Evolutionary conservation across 768 basidiomycete genomes (phyloP).

Genomic region (Boletus rubescentipes): DNA sequence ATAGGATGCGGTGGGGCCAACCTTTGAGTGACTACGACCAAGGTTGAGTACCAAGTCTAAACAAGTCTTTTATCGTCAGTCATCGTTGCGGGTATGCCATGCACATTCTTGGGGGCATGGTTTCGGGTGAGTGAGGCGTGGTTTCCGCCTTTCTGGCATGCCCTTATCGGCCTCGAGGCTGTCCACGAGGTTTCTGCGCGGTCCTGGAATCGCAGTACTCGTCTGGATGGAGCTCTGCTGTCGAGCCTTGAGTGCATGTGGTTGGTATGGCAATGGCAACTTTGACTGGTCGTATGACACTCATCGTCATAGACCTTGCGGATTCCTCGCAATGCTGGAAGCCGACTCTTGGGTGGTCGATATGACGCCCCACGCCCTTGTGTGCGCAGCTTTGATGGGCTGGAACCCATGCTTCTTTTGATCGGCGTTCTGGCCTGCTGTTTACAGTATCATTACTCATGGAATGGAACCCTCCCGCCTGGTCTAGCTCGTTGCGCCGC

Average conservation of each 20-base stretch:
- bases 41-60: background rate
- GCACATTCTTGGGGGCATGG: background rate
- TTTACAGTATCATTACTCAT: background rate
- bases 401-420: constrained; percentile 1
- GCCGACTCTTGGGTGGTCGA: background rate
- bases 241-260: background rate
- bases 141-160: background rate
- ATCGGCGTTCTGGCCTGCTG: constrained; percentile 9
- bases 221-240: background rate
- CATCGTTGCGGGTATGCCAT: background rate
- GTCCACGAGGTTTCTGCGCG: constrained; percentile 12
- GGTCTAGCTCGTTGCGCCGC: background rate
- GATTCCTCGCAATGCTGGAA: background rate
- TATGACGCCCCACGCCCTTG: background rate
- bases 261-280: background rate
- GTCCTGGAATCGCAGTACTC: background rate
- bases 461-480: constrained; percentile 4
- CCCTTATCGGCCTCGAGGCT: constrained; percentile 11
- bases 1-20: background rate
- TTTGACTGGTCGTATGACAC: background rate
- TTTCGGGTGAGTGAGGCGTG: constrained; percentile 1
- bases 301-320: background rate
- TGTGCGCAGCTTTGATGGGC: background rate
- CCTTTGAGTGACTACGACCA: background rate
- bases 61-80: constrained; percentile 3